These are phyloP conservation scores for Xylariaceae sp. DNA, from an alignment of 2,329 filamentous ascomycete species.

Conservation along the genomic window DNA sequence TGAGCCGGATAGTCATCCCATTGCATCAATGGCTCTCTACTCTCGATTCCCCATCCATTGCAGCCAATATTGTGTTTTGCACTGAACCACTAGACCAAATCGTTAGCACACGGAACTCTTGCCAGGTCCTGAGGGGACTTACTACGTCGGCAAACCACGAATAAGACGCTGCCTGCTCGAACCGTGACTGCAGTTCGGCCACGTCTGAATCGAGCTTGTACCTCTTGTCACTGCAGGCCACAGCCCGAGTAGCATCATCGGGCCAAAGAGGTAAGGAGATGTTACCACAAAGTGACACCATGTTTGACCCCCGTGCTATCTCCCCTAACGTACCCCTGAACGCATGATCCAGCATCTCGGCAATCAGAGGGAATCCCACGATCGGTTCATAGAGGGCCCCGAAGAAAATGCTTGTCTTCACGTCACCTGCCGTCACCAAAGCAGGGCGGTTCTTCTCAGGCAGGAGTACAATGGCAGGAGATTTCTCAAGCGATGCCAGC, in stretches of 20 bases:
- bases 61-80: constrained; percentile 32
- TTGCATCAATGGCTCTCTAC: constrained; percentile 31
- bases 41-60: constrained; percentile 33
- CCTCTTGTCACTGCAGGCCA: constrained; percentile 36
- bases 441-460: constrained; percentile 30
- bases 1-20: constrained; percentile 30
- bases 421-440: constrained; percentile 35
- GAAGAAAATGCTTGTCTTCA: constrained; percentile 36
- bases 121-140: constrained; percentile 15
- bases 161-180: constrained; percentile 28
- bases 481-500: constrained; percentile 31
- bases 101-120: background rate
- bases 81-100: constrained; percentile 29
- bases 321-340: constrained; percentile 23
- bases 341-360: constrained; percentile 31
- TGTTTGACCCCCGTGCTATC: constrained; percentile 5
- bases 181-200: constrained; percentile 27
- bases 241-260: constrained; percentile 27
- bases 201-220: constrained; percentile 32
- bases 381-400: constrained; percentile 33
- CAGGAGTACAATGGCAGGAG: constrained; percentile 34
- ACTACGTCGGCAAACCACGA: constrained; percentile 37
- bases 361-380: constrained; percentile 31
- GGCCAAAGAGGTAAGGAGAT: constrained; percentile 25
- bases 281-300: constrained; percentile 23